Base-by-base conservation (phyloP, 345 rosid species). In the Populus deltoides region DNA sequence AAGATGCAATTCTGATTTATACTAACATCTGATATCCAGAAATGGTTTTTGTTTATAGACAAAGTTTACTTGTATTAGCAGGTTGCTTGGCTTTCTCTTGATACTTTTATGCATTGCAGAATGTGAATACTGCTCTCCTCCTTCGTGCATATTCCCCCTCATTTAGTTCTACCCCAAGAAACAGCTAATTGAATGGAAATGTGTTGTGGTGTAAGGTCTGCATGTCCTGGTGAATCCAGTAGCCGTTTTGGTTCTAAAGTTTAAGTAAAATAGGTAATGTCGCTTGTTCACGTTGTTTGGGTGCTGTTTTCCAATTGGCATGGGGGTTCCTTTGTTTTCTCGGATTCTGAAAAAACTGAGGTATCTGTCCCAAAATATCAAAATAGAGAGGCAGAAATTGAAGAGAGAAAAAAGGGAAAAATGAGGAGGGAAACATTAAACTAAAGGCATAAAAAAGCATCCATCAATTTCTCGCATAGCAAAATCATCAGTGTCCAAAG, bases 11-110 rank as follows among this genome's bases (percentile, higher is more conserved):
- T 22, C 41, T 41, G 73, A 70, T 57, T 63, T 79, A 59, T 65
- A 79, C 87, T 85, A 75, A 85, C 87, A 59, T 72, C 72, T 74
- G 79, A 45, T 45, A 62, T 61, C 57, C 39, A 22, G 78, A 68
- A 39, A 59, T 71, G 13, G 63, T 24, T 43, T 41, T 36, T 47
- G 75, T 75, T 78, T 47, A 80, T 78, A 75, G 75, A 66, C 71
- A 75, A 25, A 68, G 2, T 57, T 55, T 49, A 22, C 67, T 25
- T 49, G 15, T 66, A 38, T 71, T 24, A 33, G 65, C 11, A 25
- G 62, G 41, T 77, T 70, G 20, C 68, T 77, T 31, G 66, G 45
- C 73, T 27, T 9, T 41, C 31, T 24, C 70, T 35, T 0, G 13
- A 13, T 68, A 22, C 45, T 31, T 29, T 33, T n/a, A 5, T 25